Conservation (phyloP, 2,329 filamentous ascomycete species). For the Calonectria hawksworthii region DNA sequence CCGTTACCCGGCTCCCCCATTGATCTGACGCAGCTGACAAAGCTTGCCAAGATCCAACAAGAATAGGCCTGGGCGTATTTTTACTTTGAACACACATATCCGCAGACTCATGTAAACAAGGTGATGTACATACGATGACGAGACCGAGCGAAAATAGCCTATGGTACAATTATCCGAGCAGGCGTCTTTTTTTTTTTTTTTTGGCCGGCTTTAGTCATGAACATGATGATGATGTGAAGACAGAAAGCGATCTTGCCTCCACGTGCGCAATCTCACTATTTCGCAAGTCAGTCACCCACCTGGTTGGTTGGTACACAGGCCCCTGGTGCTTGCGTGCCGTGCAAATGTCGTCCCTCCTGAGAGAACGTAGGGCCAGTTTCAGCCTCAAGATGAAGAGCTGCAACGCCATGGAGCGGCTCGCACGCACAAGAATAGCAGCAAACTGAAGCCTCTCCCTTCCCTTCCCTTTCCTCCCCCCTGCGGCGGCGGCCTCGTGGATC, state of each 20-base stretch:
- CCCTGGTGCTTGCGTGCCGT: background rate
- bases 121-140: background rate
- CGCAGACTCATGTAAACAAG: background rate
- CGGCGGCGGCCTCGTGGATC: conserved; percentile 1
- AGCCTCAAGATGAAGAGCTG: background rate
- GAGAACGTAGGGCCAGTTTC: background rate
- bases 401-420: background rate
- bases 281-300: background rate
- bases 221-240: background rate
- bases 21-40: background rate
- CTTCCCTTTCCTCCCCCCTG: background rate
- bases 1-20: background rate
- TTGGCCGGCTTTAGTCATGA: background rate
- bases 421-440: background rate
- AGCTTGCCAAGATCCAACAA: background rate
- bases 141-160: background rate
- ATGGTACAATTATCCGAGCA: background rate
- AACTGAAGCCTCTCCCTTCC: background rate
- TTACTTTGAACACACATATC: background rate
- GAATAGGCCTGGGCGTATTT: background rate
- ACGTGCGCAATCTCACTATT: background rate
- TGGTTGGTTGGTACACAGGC: background rate
- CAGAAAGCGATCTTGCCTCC: background rate
- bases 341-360: background rate
- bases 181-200: background rate